Evolutionary conservation across 2,329 filamentous ascomycete species (phyloP), one percentile per base, ranked within the genome.

Genomic region (Botryotinia convoluta): DNA sequence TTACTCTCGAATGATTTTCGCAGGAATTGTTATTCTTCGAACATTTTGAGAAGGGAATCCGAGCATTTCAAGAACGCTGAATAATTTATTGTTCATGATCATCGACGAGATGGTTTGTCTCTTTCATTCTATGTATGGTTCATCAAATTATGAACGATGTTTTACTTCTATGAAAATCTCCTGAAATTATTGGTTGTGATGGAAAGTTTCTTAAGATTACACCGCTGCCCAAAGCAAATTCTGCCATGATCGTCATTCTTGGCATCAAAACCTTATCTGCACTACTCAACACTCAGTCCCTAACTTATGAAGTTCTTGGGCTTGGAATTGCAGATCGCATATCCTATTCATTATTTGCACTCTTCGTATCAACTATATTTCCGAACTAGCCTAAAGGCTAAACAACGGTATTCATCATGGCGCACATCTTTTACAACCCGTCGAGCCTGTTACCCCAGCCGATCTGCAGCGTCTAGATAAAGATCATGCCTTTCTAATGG

Each of bases 221-320:
- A 64, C 62, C 62, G 62, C 62, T 65, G 32, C 42, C 29, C 10
- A 35, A 65, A 35, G 1, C 3, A 45, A 32, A 45, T 65, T 65
- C 29, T 65, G 62, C 62, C 42, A 26, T 12, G 29, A 26, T 16
- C 42, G 6, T 65, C 20, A 18, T 4, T 16, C 42, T 65, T 65
- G 63, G 44, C 29, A 44, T 42, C n/a, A 44, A 64, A 64, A 44
- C 62, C 42, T 65, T 65, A 65, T 37, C 22, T 65, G 45, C n/a
- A 64, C 61, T 22, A 64, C 61, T 64, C 61, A 22, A 29, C n/a
- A 64, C 37, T 32, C 29, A 35, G 48, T 54, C 48, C 48, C 26
- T 54, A 26, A 54, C 48, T n/a, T 54, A 12, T 35, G 16, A 48
- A 26, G 44, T 48, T n/a, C 3, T 22, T 35, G 29, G 20, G 8